Conservation (phyloP, 2,329 filamentous ascomycete genomes). For the Eutypa lata region DNA sequence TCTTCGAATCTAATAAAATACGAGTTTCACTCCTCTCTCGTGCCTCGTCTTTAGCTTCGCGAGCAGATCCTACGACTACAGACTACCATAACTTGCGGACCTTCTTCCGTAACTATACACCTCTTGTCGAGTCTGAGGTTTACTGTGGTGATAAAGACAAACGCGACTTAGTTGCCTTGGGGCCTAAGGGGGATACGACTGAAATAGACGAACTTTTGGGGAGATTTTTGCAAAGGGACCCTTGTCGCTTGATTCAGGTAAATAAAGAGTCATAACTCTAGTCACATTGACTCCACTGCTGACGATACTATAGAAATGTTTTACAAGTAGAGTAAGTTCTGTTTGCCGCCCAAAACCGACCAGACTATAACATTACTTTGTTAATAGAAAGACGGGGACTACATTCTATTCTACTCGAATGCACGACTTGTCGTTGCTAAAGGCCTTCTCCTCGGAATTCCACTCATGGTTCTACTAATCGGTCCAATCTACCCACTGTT, state of each 20-base stretch:
- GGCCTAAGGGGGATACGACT: conserved; percentile 3
- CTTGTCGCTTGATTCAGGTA: conserved; percentile 1
- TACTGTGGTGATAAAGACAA: conserved; percentile 3
- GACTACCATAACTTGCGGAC: conserved; percentile 1
- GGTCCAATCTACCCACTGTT: conserved; percentile 10
- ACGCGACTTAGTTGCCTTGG: conserved; percentile 4
- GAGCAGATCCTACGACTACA: conserved; percentile 1
- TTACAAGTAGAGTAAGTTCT: conserved; percentile 1
- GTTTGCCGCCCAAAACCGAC: no score
- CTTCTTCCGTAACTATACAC: not conserved
- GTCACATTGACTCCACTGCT: not conserved
- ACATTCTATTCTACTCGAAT: not conserved
- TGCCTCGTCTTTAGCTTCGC: not conserved
- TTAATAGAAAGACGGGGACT: not conserved
- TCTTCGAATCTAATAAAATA: not conserved
- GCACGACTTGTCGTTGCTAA: not conserved
- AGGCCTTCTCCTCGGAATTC: conserved; percentile 1
- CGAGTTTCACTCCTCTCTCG: conserved; percentile 3
- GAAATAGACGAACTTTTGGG: conserved; percentile 3
- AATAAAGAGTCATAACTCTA: conserved; percentile 1
- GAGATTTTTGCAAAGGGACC: conserved; percentile 1
- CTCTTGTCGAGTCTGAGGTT: not conserved
- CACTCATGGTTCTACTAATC: conserved; percentile 5
- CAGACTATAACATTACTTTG: not conserved
- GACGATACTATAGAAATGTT: conserved; percentile 1